A percentile compares a stretch with the other conserved stretches of the same genome.
These are phyloP conservation scores for Nymphaea colorata DNA, from an alignment of 164 flowering plant genomes.

Conservation along the genomic window DNA sequence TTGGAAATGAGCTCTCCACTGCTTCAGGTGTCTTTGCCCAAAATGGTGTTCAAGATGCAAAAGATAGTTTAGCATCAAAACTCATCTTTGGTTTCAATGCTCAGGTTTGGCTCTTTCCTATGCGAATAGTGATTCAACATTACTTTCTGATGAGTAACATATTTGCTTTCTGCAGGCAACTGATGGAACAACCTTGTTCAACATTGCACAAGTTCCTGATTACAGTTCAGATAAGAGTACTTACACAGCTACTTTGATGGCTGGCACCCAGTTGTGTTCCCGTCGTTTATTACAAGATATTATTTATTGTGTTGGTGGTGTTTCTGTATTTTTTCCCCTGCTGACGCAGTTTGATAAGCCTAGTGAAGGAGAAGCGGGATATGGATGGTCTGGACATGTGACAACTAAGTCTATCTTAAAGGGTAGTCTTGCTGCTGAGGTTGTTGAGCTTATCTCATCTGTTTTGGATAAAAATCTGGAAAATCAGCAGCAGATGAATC, in stretches of 20 bases:
- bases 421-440: slow-evolving; percentile 73
- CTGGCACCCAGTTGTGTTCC: slow-evolving; percentile 83
- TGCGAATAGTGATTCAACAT: not conserved
- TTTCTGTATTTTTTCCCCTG: slow-evolving; percentile 93
- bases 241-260: slow-evolving; percentile 58
- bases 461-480: slow-evolving; percentile 80
- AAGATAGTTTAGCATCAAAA: slow-evolving; percentile 86
- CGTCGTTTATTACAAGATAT: slow-evolving; percentile 85
- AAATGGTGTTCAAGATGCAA: slow-evolving; percentile 67
- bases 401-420: slow-evolving; percentile 43
- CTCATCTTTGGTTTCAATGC: slow-evolving; percentile 88
- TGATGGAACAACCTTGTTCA: slow-evolving; percentile 60
- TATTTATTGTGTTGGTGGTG: slow-evolving; percentile 98
- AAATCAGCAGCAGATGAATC: slow-evolving; percentile 98
- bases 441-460: slow-evolving; percentile 81
- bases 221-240: slow-evolving; percentile 39
- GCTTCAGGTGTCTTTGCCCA: slow-evolving; percentile 34
- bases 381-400: slow-evolving; percentile 21
- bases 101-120: slow-evolving; percentile 40
- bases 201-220: slow-evolving; percentile 61
- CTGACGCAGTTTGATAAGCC: slow-evolving; percentile 57
- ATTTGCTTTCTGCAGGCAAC: slow-evolving; percentile 62
- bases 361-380: slow-evolving; percentile 27
- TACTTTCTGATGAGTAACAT: not conserved
- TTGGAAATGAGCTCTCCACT: slow-evolving; percentile 55